Evolutionary conservation across 495 filamentous ascomycete species (phyloP), one percentile per base, ranked within the genome.

Genomic region (Penicillium parvum): DNA sequence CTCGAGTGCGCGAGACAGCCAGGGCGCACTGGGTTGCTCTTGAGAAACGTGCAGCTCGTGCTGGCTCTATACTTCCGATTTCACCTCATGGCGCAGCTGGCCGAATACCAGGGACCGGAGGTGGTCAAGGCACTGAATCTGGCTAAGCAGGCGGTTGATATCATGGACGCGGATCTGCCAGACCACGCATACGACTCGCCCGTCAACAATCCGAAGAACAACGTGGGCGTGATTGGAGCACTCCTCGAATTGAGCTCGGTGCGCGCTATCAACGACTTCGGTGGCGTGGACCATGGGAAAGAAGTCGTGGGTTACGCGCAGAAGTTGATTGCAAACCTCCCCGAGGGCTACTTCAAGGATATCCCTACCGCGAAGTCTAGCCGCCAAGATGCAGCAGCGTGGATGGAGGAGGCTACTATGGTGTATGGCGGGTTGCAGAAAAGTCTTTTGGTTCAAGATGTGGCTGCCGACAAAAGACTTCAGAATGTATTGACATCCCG

Each of bases 121-220:
- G 36, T 63, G 34, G 63, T 53, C 2, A 57, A 61, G 21, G 51
- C 75, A 1, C 50, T 78, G 3, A 51, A 53, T 15, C 58, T 74
- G 53, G 69, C 72, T 0, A 68, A 76, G 50, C 60, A 73, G 47
- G 58, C 80, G 7, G 47, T 76, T 17, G 64, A 67, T 8, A 28
- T 80, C 30, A 66, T 85, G 54, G 72, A 84, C 45, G 49, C 69
- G 16, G 55, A 52, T 6, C 77, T 80, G 47, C 43, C 49, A n/a
- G 46, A 49, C 11, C 22, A 45, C 11, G 33, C 45, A 8, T 34
- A 53, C 6, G 14, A 40, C 5, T 16, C 36, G 14, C 37, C 32
- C 14, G n/a, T 39, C 15, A 9, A 18, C 4, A 65, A 72, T 42
- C 63, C 70, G 7, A 61, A 66, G 50, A 29, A 42, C 27, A 53